phyloP scores from a whole-genome alignment of 352 stramenopile genomes.

The Phytophthora pini region DNA sequence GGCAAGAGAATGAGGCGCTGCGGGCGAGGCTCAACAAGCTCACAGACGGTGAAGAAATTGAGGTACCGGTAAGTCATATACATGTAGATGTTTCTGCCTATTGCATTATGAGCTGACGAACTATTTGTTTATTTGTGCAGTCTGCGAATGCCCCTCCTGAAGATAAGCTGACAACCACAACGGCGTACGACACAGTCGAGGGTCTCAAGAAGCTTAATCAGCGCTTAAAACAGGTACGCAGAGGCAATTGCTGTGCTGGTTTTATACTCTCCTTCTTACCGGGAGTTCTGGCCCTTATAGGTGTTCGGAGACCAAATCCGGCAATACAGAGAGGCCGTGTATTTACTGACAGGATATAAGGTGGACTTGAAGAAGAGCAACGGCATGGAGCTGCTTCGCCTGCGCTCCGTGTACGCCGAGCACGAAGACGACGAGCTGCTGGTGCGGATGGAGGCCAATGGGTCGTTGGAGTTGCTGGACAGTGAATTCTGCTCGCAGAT shows the following conservation, averaged over 20 bases:
- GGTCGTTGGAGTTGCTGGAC: slow-evolving; percentile 83
- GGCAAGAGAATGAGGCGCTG: slow-evolving; percentile 61
- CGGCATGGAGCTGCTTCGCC: slow-evolving; percentile 71
- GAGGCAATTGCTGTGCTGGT: not conserved
- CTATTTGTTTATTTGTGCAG: slow-evolving; percentile 12
- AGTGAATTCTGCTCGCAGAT: slow-evolving; percentile 79
- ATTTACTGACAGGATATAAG: slow-evolving; percentile 90
- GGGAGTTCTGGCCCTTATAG: slow-evolving; percentile 25
- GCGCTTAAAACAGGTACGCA: slow-evolving; percentile 82
- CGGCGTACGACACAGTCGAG: slow-evolving; percentile 87
- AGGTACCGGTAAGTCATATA: slow-evolving; percentile 27
- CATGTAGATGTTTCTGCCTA: too few species aligned
- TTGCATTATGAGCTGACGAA: not conserved
- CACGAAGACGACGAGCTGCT: slow-evolving; percentile 86
- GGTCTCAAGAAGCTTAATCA: slow-evolving; percentile 89
- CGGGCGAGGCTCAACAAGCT: slow-evolving; percentile 52
- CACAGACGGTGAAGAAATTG: slow-evolving; percentile 32
- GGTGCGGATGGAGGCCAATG: slow-evolving; percentile 82
- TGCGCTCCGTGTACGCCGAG: slow-evolving; percentile 87
- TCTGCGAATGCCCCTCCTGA: slow-evolving; percentile 19
- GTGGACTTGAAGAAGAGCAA: slow-evolving; percentile 87
- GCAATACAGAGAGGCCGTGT: slow-evolving; percentile 90
- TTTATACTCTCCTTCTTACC: not conserved
- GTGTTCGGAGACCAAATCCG: slow-evolving; percentile 90
- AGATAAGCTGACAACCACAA: slow-evolving; percentile 69